A percentile compares a stretch with the other conserved stretches of the same genome.
phyloP scores from a whole-genome alignment of 495 filamentous ascomycete species.

The Aspergillus incahuasiensis region DNA sequence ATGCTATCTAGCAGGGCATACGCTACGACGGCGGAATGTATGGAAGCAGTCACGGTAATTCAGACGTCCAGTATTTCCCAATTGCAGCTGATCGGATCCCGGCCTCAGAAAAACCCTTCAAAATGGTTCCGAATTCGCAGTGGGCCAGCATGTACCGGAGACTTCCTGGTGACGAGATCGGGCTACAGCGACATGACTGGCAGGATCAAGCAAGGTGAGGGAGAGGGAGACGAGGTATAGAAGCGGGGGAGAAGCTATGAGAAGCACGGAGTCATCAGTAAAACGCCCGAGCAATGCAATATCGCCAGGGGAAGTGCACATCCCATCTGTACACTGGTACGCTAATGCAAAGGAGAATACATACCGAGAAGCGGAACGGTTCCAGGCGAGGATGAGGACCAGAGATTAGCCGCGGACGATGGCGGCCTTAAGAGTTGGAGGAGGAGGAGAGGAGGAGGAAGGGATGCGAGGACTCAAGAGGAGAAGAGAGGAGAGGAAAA shows the following conservation, averaged over 20 bases:
- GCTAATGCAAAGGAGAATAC: constrained; percentile 21
- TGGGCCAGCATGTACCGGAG: constrained; percentile 17
- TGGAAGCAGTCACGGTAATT: constrained; percentile 11
- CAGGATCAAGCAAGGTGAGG: constrained; percentile 7
- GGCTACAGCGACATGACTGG: constrained; percentile 23
- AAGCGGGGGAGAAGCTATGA: constrained; percentile 12
- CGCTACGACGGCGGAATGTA: constrained; percentile 18
- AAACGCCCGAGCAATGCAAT: constrained; percentile 4
- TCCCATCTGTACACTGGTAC: constrained; percentile 10
- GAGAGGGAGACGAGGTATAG: constrained; percentile 3
- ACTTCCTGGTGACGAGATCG: constrained; percentile 17
- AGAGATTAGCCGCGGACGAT: constrained; percentile 8
- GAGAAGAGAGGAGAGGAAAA: constrained; percentile 27
- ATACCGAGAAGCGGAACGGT: constrained; percentile 19
- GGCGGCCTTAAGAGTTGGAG: constrained; percentile 18
- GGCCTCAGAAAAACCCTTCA: constrained; percentile 7
- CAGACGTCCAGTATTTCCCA: constrained; percentile 11
- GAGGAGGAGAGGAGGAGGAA: constrained; percentile 13
- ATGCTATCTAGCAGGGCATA: constrained; percentile 21
- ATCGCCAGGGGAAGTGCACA: constrained; percentile 10
- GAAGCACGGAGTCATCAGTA: constrained; percentile 14
- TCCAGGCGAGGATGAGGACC: constrained; percentile 16
- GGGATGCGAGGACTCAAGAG: constrained; percentile 17
- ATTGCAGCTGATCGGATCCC: constrained; percentile 12
- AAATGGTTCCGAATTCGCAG: constrained; percentile 16